Evolutionary conservation across 805 yeast genomes (phyloP), one percentile per base, ranked within the genome.

Genomic region (Scheffersomyces spartinae): DNA sequence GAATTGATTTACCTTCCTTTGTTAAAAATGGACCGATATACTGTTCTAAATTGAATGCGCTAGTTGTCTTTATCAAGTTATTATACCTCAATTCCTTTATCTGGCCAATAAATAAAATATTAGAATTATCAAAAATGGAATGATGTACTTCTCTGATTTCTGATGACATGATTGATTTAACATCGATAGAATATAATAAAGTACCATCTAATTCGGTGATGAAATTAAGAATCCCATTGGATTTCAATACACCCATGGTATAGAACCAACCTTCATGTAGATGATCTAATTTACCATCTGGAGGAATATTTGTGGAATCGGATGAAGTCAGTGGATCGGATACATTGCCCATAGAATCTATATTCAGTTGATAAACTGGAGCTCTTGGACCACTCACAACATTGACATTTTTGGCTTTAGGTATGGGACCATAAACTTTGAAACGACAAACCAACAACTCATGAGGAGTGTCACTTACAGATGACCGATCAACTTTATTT

Each of bases 171-270:
- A 79, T 41, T 8, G 45, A 35, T 9, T 66, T 60, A 9, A 78
- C 49, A 41, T 78, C 71, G 5, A 80, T 47, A 2, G 80, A 60
- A 44, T 71, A 75, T 3, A 78, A 42, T 9, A 68, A 39, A 2
- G 73, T 55, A 1, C 85, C 83, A 49, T 78, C 85, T 26, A 60
- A 59, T 42, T 76, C 83, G 18, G 69, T 52, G 10, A 76, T 50
- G 24, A 80, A 47, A 34, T 78, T 71, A 17, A 80, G 49, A 4
- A 54, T 42, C 3, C 91, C 91, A 39, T 73, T 62, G 1, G 78
- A 66, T 41, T 69, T 71, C 21, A 80, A 42, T 10, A 72, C 76
- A 0, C 81, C 85, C 76, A 74, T 75, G 1, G 80, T 71, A 26
- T 61, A 64, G 41, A 77, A 77, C 88, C 88, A 80, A 4, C 74